A percentile compares a stretch with the other conserved stretches of the same genome.
These are phyloP conservation scores for Colletotrichum abscissum DNA, from an alignment of 2,329 filamentous ascomycete genomes.

Conservation along the genomic window DNA sequence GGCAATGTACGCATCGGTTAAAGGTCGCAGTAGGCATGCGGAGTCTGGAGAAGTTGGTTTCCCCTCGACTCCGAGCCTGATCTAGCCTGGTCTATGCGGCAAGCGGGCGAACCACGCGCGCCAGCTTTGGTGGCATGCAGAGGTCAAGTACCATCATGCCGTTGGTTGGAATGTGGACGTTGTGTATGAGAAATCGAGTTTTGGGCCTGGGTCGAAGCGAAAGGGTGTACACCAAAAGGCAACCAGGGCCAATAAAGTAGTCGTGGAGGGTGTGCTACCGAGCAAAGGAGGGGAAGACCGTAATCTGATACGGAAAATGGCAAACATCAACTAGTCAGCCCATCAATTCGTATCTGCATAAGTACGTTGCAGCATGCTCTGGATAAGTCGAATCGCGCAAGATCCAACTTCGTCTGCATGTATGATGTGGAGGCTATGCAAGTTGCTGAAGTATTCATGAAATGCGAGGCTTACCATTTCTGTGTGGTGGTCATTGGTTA, in stretches of 20 bases:
- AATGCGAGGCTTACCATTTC: not conserved
- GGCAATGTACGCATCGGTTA: not conserved
- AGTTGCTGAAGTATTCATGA: not conserved
- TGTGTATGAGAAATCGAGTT: not conserved
- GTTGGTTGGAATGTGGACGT: not conserved
- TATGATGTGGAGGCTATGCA: not conserved
- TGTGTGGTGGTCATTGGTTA: not conserved
- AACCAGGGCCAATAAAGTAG: not conserved
- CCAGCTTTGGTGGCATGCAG: not conserved
- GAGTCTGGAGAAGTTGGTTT: not conserved
- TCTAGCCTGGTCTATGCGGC: too few relatives aligned
- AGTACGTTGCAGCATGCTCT: not conserved
- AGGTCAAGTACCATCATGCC: not conserved
- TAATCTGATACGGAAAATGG: not conserved
- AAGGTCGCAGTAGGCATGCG: not conserved
- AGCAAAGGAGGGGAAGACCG: not conserved
- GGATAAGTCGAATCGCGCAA: not conserved
- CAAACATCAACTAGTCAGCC: not conserved
- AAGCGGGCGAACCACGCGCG: not conserved
- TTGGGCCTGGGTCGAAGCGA: not conserved
- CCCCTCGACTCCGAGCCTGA: not conserved
- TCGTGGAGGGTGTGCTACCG: not conserved
- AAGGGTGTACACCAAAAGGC: not conserved
- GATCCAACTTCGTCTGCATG: not conserved
- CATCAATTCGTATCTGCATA: not conserved